phyloP scores from a whole-genome alignment of 2,329 filamentous ascomycete genomes.

The Triangularia verruculosa region DNA sequence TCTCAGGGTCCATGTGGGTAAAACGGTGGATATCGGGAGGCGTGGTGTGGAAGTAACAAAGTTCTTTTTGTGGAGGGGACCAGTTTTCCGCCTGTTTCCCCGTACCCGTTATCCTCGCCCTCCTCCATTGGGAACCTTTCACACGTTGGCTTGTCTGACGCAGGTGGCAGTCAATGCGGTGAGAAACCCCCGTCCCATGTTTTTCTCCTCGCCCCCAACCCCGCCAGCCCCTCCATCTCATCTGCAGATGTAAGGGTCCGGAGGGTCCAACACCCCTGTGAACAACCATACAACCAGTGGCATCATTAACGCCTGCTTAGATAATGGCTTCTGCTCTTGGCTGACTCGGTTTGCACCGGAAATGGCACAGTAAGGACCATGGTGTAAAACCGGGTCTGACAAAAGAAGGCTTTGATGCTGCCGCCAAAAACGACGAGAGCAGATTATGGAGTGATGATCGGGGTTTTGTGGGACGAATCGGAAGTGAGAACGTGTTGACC shows the following conservation, averaged over 20 bases:
- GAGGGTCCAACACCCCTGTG: neutral
- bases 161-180: neutral
- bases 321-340: neutral
- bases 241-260: neutral
- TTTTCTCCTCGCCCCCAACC: neutral
- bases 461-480: slow-evolving; percentile 1
- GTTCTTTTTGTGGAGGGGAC: neutral
- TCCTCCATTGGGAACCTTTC: neutral
- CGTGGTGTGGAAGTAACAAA: slow-evolving; percentile 3
- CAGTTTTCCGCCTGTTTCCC: neutral
- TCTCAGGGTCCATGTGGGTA: slow-evolving; percentile 11
- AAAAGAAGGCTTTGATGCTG: neutral
- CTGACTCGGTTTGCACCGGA: neutral
- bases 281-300: neutral
- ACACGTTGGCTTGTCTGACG: neutral
- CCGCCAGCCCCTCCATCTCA: neutral
- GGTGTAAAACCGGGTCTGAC: neutral
- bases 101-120: too few species aligned
- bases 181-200: neutral
- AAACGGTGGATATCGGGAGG: slow-evolving; percentile 12
- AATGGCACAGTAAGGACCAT: neutral
- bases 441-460: slow-evolving; percentile 1
- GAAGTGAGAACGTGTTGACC: slow-evolving; percentile 4
- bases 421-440: neutral
- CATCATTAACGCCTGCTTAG: neutral